These are phyloP conservation scores for Yueomyces sp. DNA, from an alignment of 805 yeast genomes.

Conservation along the genomic window DNA sequence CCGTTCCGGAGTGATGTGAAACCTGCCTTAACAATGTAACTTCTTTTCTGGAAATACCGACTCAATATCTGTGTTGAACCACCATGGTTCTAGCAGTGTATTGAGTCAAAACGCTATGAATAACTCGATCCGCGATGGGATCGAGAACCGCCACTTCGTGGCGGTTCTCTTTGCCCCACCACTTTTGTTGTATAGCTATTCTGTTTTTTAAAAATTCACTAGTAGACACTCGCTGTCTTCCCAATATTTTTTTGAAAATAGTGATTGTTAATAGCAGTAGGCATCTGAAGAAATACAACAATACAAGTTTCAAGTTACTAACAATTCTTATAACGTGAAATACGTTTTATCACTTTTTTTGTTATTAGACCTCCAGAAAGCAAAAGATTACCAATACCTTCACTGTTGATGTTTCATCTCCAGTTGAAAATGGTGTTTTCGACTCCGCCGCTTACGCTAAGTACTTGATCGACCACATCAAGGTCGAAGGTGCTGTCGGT, in stretches of 20 bases:
- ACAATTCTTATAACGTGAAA: constrained; percentile 2
- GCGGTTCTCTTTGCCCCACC: too few species aligned
- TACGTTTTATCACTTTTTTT: constrained; percentile 1
- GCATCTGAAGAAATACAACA: constrained; percentile 7
- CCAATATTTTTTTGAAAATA: not conserved
- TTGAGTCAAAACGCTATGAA: too few species aligned
- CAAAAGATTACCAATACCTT: constrained; percentile 77
- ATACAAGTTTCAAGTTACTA: constrained; percentile 3
- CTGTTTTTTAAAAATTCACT: constrained; percentile 23
- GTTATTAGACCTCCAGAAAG: constrained; percentile 61
- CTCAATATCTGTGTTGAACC: too few species aligned
- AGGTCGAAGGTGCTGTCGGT: constrained; percentile 93
- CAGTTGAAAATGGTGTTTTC: constrained; percentile 93
- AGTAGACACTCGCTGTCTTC: too few species aligned
- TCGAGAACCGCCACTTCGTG: too few species aligned
- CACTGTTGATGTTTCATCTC: constrained; percentile 93
- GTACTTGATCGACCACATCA: constrained; percentile 98
- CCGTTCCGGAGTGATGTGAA: not conserved
- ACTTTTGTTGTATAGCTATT: constrained; percentile 3
- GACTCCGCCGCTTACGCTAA: constrained; percentile 97
- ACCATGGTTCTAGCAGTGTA: too few species aligned
- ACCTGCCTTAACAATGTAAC: too few species aligned
- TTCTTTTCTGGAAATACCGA: too few species aligned
- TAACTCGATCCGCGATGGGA: too few species aligned
- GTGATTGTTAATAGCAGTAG: constrained; percentile 30